These are phyloP conservation scores for Deinandra increscens DNA, from an alignment of 129 eudicot species.

Conservation along the genomic window DNA sequence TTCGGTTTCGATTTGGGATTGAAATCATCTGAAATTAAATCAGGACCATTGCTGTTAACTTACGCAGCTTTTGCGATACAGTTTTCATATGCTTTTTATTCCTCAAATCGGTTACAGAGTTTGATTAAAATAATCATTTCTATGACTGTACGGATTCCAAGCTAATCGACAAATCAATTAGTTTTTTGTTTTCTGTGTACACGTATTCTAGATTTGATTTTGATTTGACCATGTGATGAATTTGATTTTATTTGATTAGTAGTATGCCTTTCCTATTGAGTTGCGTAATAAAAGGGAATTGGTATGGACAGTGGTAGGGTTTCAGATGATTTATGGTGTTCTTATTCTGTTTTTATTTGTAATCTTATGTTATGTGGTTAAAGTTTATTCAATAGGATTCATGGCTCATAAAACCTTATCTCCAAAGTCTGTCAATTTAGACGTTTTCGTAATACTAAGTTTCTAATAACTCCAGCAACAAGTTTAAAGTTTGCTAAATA, in stretches of 20 bases:
- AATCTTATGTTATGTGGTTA: no score
- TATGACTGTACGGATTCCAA: slow-evolving; percentile 31
- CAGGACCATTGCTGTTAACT: not conserved
- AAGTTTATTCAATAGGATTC: no score
- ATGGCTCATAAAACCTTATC: no score
- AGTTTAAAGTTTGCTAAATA: no score
- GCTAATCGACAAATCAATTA: slow-evolving; percentile 35
- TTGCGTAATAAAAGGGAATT: slow-evolving; percentile 21
- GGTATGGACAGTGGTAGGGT: not conserved
- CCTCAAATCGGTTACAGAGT: slow-evolving; percentile 19
- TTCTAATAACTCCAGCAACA: no score
- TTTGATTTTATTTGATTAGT: slow-evolving; percentile 13
- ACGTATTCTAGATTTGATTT: not conserved
- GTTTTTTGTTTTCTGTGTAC: not conserved
- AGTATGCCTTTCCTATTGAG: not conserved
- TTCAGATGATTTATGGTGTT: not conserved
- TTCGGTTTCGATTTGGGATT: not conserved
- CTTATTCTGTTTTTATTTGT: no score
- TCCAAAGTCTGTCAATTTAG: no score
- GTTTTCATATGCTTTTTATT: not conserved
- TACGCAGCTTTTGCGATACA: not conserved
- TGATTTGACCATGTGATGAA: not conserved
- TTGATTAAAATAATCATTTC: slow-evolving; percentile 24
- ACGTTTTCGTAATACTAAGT: no score
- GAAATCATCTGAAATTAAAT: not conserved